These are phyloP conservation scores for Aulographum hederae DNA, from an alignment of 2,329 filamentous ascomycete genomes.

Conservation along the genomic window DNA sequence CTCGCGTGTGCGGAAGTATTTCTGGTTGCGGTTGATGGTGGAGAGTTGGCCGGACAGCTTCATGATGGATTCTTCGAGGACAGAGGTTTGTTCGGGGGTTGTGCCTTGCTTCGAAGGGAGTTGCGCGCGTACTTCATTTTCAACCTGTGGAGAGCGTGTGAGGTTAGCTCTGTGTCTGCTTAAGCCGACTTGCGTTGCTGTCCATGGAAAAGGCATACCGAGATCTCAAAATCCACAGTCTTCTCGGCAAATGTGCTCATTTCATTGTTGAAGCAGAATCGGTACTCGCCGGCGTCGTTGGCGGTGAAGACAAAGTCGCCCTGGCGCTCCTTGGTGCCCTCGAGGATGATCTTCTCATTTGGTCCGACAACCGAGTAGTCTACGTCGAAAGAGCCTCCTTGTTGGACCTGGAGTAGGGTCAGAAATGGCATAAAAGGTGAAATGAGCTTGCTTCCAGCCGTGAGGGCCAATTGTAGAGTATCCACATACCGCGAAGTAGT, in stretches of 20 bases:
- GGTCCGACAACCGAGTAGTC: slow-evolving; percentile 82
- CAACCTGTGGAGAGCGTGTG: slow-evolving; percentile 47
- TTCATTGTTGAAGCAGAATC: slow-evolving; percentile 96
- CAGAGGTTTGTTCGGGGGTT: slow-evolving; percentile 71
- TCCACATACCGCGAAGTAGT: slow-evolving; percentile 86
- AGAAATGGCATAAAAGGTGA: no score
- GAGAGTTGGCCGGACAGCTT: slow-evolving; percentile 87
- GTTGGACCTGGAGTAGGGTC: slow-evolving; percentile 96
- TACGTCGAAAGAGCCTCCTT: slow-evolving; percentile 91
- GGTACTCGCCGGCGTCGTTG: slow-evolving; percentile 71
- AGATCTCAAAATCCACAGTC: slow-evolving; percentile 93
- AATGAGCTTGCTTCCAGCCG: neutral
- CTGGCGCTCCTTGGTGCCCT: slow-evolving; percentile 80
- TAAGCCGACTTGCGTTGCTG: no score
- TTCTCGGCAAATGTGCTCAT: slow-evolving; percentile 98
- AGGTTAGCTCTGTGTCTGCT: slow-evolving; percentile 1
- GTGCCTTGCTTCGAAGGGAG: slow-evolving; percentile 81
- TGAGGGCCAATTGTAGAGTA: neutral
- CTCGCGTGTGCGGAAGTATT: slow-evolving; percentile 97
- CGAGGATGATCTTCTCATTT: slow-evolving; percentile 59
- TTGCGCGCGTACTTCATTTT: slow-evolving; percentile 63
- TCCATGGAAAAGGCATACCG: slow-evolving; percentile 38
- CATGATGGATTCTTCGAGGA: slow-evolving; percentile 84
- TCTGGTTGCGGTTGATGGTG: slow-evolving; percentile 90
- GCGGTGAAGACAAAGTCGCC: slow-evolving; percentile 97